Conservation (phyloP, 345 rosid species). For the Sisymbrium irio region DNA sequence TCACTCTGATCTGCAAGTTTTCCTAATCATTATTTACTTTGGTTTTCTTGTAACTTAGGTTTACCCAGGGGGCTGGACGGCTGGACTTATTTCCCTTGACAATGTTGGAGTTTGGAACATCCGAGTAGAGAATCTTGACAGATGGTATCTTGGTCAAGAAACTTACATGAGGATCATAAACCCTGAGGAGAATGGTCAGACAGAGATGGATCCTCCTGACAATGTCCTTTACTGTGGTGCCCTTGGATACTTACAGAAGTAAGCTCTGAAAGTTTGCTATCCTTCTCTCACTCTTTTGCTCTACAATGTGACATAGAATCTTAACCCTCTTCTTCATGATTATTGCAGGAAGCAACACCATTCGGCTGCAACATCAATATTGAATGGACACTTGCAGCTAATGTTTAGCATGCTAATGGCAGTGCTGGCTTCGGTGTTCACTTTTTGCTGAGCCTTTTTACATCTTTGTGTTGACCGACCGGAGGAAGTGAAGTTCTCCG, state of each 20-base stretch:
- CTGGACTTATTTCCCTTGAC: conserved; percentile 70
- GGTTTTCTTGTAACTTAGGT: conserved; percentile 46
- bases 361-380: conserved; percentile 43
- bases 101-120: conserved; percentile 90
- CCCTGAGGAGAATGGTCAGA: conserved; percentile 78
- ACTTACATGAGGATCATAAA: conserved; percentile 80
- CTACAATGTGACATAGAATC: background rate
- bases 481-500: background rate
- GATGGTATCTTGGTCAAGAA: conserved; percentile 93
- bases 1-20: background rate
- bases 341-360: conserved; percentile 39
- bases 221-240: conserved; percentile 87
- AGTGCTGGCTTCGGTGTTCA: conserved; percentile 24
- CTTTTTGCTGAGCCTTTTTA: conserved; percentile 17
- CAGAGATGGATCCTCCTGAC: conserved; percentile 67
- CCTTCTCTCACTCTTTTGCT: background rate
- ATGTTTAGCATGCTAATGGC: conserved; percentile 35
- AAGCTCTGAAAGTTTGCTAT: background rate
- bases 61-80: conserved; percentile 92
- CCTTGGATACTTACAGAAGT: conserved; percentile 31
- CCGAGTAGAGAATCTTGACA: conserved; percentile 83
- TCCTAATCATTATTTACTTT: background rate
- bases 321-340: conserved; percentile 1
- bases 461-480: background rate
- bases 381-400: conserved; percentile 31